A percentile compares a stretch with the other conserved stretches of the same genome.
These are phyloP conservation scores for Coprinopsis marcescibilis DNA, from an alignment of 768 basidiomycete species.

Conservation along the genomic window DNA sequence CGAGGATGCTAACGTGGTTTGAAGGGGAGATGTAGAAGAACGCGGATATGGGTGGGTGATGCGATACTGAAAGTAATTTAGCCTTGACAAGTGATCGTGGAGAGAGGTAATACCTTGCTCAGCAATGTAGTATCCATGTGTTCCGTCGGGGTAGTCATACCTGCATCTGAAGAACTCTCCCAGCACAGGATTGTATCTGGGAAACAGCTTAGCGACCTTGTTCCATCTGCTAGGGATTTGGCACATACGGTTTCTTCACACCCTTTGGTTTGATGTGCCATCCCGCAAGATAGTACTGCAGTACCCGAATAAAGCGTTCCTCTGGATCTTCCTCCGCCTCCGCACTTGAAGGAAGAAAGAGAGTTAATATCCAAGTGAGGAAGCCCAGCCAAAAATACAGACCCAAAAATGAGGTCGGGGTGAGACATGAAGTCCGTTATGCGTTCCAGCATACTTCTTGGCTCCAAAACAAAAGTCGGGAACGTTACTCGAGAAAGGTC, in stretches of 20 bases:
- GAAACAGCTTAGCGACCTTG: background rate
- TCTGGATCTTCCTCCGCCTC: conserved; percentile 77
- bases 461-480: conserved; percentile 94
- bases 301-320: conserved; percentile 85
- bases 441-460: conserved; percentile 94
- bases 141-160: conserved; percentile 87
- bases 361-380: background rate
- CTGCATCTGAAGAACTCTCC: conserved; percentile 98
- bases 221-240: conserved; percentile 6
- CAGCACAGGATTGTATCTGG: conserved; percentile 91
- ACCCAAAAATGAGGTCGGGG: conserved; percentile 95
- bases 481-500: conserved; percentile 93
- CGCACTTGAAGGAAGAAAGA: conserved; percentile 35
- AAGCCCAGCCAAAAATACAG: conserved; percentile 27
- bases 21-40: conserved; percentile 93
- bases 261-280: conserved; percentile 99
- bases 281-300: conserved; percentile 95
- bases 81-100: conserved; percentile 1
- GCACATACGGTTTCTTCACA: conserved; percentile 93
- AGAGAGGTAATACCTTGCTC: conserved; percentile 67
- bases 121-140: conserved; percentile 91
- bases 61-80: conserved; percentile 57
- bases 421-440: conserved; percentile 99
- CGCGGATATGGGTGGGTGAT: conserved; percentile 92
- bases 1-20: conserved; percentile 81